Evolutionary conservation across 768 basidiomycete species (phyloP), one percentile per base, ranked within the genome.

Genomic region (Gymnopilus dilepis): DNA sequence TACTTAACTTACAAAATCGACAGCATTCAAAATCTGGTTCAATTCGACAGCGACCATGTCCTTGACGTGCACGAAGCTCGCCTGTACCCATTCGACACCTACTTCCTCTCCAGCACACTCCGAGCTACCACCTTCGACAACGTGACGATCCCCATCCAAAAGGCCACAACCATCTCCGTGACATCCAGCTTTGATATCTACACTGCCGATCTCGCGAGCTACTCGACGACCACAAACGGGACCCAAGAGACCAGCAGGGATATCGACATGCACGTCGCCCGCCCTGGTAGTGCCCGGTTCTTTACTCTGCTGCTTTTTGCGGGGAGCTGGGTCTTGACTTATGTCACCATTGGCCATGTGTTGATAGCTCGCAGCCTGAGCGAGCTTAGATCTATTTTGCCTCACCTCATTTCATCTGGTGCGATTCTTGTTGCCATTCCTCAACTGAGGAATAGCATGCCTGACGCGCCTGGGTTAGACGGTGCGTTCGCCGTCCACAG

Each of bases 21-120:
- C 41, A 87, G 85, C 38, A 80, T 86, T 24, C 82, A 85, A 66
- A 83, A 80, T 61, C 74, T 85, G 12, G 80, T 82, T 31, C 84
- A 84, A 65, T 87, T 87, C 63, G 82, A 85, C 65, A 84, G 80
- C 56, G 81, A 83, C 62, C 82, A 86, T 67, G 79, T 80, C 34
- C 77, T 86, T 24, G 84, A 87, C 60, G 83, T 84, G 11, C 83
- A 84, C 60, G 71, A 81, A 69, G 82, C 82, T 12, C 80, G 76
- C 9, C 67, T 84, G 9, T 87, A 86, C 65, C 86, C 86, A 0
- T 87, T 86, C 69, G 86, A 87, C 68, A 80, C 76, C 0, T 87
- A 87, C 66, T 59, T 74, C 30, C 76, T 86, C 21, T 74, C 81
- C 11, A 84, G 75, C 68, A 83, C 81, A 31, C 58, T 86, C n/a